These are phyloP conservation scores for Komagataea norvegica DNA, from an alignment of 1,139 yeast genomes.

Conservation along the genomic window DNA sequence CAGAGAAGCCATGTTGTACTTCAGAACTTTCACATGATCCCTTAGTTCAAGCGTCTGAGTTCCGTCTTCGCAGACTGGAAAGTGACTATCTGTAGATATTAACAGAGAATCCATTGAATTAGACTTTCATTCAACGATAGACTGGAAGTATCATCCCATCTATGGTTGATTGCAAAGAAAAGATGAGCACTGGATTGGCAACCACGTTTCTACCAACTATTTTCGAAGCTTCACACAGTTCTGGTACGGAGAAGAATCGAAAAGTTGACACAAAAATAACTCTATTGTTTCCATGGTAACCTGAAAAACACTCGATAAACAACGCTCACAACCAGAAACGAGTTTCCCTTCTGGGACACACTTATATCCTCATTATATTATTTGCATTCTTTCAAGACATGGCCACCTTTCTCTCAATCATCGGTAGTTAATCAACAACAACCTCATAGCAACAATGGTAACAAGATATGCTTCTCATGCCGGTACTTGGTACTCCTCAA, in stretches of 20 bases:
- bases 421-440: neutral
- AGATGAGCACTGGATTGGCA: slow-evolving; percentile 32
- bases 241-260: neutral
- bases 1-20: slow-evolving; percentile 55
- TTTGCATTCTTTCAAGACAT: neutral
- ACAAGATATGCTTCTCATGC: slow-evolving; percentile 63
- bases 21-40: slow-evolving; percentile 43
- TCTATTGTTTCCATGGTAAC: too few species aligned
- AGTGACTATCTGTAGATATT: slow-evolving; percentile 15
- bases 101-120: slow-evolving; percentile 51
- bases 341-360: too few species aligned
- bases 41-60: slow-evolving; percentile 6
- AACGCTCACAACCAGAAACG: too few species aligned
- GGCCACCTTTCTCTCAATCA: neutral
- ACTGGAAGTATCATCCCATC: slow-evolving; percentile 33
- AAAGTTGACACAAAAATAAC: slow-evolving; percentile 4
- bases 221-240: neutral
- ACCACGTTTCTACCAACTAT: too few species aligned
- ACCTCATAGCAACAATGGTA: slow-evolving; percentile 1
- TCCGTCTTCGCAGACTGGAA: slow-evolving; percentile 23
- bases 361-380: neutral
- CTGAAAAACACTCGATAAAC: too few species aligned
- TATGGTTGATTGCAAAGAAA: slow-evolving; percentile 42
- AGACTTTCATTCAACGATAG: slow-evolving; percentile 51
- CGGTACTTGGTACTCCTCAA: slow-evolving; percentile 78